Evolutionary conservation across 2,329 filamentous ascomycete species (phyloP), one percentile per base, ranked within the genome.

Genomic region (Coleophoma eucalyptorum): DNA sequence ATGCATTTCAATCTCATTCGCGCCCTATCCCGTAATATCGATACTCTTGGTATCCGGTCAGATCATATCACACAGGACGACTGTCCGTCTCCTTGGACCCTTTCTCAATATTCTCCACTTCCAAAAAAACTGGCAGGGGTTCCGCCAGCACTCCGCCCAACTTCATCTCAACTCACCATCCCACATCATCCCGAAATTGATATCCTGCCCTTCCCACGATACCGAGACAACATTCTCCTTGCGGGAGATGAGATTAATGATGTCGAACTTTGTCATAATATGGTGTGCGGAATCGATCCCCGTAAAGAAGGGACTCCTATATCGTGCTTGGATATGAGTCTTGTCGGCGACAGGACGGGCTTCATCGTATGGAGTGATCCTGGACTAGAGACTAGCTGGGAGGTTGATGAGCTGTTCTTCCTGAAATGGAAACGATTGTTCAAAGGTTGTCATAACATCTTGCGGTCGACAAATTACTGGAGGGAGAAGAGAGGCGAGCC

Each of bases 341-440:
- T 3, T 11, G 32, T 19, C 38, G 55, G 16, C 6, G 50, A 59
- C 18, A 58, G 56, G 46, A 61, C 66, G 11, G 67, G 64, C 2
- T 40, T 79, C 1, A 63, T 79, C 12, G 72, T 78, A 1, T 80
- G 76, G 77, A 73, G 74, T 0, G 71, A 76, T 5, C 65, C 76
- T 0, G 73, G 69, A 64, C 67, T 78, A 34, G 50, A 65, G 2
- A 52, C 54, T 0, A 71, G 67, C 10, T 80, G 77, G 78, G 77
- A 80, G 54, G 64, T 73, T 1, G 76, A 68, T 0, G 65, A 68
- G 8, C 50, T 52, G 0, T 79, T 81, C 54, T 55, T 73, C 2
- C 62, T 61, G 38, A 78, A 77, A 54, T 80, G 74, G 73, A 65
- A 57, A 1, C 67, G 66, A 62, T 47, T 74, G 10, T 40, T 75